A percentile compares a stretch with the other conserved stretches of the same genome.
Evolutionary conservation across 441 rosid species (phyloP).

Genomic region (Cnidoscolus chayamansa): DNA sequence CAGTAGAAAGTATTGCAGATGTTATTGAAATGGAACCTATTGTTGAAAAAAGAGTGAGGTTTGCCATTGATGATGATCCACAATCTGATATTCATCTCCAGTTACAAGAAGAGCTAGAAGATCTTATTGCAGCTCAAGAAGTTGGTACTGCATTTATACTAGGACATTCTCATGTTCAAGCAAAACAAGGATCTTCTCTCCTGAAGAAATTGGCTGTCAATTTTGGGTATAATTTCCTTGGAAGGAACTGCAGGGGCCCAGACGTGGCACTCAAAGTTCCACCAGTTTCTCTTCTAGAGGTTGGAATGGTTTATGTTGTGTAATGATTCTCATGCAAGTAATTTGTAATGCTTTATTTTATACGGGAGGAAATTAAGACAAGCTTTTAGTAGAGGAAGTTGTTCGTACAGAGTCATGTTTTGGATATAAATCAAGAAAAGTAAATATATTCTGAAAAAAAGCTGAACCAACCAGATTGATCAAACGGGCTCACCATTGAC

Average conservation of each 20-base stretch:
- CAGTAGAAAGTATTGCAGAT: conserved; percentile 62
- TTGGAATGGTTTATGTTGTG: conserved; percentile 95
- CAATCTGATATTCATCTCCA: conserved; percentile 32
- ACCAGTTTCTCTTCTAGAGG: conserved; percentile 85
- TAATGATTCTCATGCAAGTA: conserved; percentile 30
- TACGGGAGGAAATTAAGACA: background rate
- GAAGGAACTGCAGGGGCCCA: conserved; percentile 87
- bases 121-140: conserved; percentile 62
- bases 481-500: too few species aligned
- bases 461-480: too few species aligned
- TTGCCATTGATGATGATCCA: conserved; percentile 50
- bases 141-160: conserved; percentile 89
- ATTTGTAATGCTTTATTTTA: conserved; percentile 4
- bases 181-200: conserved; percentile 89
- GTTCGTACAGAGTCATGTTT: background rate
- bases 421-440: conserved; percentile 6
- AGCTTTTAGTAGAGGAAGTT: background rate
- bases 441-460: too few species aligned
- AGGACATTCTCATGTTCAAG: conserved; percentile 87
- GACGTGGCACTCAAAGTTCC: conserved; percentile 97
- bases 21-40: conserved; percentile 62
- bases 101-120: conserved; percentile 59
- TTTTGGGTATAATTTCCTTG: conserved; percentile 80
- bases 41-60: conserved; percentile 59
- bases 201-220: conserved; percentile 73